Percentiles rank a stretch among this genome's conserved stretches.
phyloP scores from a whole-genome alignment of 164 flowering plant genomes.

The Vitis cinerea region DNA sequence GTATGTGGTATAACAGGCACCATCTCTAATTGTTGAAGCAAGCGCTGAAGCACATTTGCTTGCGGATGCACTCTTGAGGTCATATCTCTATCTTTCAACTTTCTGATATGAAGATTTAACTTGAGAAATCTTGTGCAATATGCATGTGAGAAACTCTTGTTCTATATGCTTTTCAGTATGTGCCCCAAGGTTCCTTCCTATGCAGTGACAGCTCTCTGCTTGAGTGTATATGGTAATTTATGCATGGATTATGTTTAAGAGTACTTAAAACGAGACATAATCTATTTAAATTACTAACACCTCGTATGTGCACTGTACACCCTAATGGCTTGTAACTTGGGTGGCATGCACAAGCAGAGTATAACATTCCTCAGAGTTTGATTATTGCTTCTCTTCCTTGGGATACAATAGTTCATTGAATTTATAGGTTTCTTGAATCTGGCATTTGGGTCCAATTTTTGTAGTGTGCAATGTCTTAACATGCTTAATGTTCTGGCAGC shows the following conservation, averaged over 20 bases:
- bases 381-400: neutral
- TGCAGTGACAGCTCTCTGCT: neutral
- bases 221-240: neutral
- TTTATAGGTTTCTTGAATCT: neutral
- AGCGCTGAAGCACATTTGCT: constrained; percentile 76
- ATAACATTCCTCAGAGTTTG: neutral
- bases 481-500: constrained; percentile 39
- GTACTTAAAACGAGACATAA: neutral
- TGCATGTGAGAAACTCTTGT: constrained; percentile 1
- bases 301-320: neutral
- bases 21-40: constrained; percentile 81
- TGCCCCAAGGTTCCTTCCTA: neutral
- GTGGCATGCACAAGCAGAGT: neutral
- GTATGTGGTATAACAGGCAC: constrained; percentile 54
- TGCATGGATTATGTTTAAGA: neutral
- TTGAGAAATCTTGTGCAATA: neutral
- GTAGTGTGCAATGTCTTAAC: constrained; percentile 6
- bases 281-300: neutral
- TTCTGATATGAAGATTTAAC: neutral
- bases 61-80: constrained; percentile 86
- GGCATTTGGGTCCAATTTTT: neutral
- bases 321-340: neutral
- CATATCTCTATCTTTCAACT: constrained; percentile 2
- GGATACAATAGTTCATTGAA: neutral
- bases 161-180: neutral